Evolutionary conservation across 371 early-diverging fungal genomes (phyloP), one percentile per base, ranked within the genome.

Genomic region (Mucor velutinosus): DNA sequence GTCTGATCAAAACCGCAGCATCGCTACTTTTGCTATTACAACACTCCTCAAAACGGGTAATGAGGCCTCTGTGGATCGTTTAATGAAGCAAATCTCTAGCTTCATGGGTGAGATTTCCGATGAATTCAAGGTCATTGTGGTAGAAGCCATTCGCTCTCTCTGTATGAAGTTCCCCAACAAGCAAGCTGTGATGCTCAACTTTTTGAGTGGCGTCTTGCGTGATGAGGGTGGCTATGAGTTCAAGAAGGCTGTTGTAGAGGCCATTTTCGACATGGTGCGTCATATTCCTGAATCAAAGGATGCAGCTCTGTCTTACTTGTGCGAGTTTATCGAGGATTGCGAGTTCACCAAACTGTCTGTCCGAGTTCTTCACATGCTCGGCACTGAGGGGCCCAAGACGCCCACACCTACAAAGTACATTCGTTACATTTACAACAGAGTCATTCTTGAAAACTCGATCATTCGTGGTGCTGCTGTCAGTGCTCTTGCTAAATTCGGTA

Each of bases 271-370:
- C 64, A 91, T 99, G 80, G 90, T 97, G 70, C 89, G 93, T 72
- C 88, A 90, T 67, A 94, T 97, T 70, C 94, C 96, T 4, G 96
- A 96, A 72, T 92, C 93, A 76, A 95, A 94, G 78, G 98, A 98
- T 76, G 85, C 92, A 66, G 98, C 97, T 12, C 85, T 99, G 29
- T 92, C 95, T 14, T 95, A 97, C 67, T 85, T 99, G 56, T 98
- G 99, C 78, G 99, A 99, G 83, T 98, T 99, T 76, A 99, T 99
- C 73, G 99, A 99, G 76, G 99, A 99, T 77, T 99, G 99, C 82
- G 99, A 98, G 78, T 98, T 96, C 78, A 92, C 95, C 25, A 96
- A 95, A 78, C 88, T 99, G 6, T 95, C 97, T 15, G 98, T 97
- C 51, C 92, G 96, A 45, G 93, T 98, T 56, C 85, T 99, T 45